phyloP scores from a whole-genome alignment of 2,329 filamentous ascomycete species.

The Paecilomyces variotii region DNA sequence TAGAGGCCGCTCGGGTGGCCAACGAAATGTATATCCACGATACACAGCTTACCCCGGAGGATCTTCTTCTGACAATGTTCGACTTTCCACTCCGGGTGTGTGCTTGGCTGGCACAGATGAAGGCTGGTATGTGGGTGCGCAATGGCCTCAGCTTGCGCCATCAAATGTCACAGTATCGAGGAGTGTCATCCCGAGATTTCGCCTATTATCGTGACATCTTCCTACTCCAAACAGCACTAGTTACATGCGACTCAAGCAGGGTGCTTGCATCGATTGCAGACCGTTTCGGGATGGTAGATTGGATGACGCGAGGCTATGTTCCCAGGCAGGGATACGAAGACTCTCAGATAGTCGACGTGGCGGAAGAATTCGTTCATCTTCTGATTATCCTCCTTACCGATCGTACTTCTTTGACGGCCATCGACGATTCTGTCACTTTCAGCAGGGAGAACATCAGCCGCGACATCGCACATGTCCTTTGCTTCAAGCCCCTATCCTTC shows the following conservation, averaged over 20 bases:
- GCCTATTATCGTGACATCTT: constrained; percentile 94
- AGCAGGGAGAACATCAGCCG: constrained; percentile 67
- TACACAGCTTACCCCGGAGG: constrained; percentile 53
- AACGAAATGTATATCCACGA: constrained; percentile 51
- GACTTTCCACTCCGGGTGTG: constrained; percentile 91
- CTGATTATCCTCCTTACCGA: constrained; percentile 87
- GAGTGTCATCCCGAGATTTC: constrained; percentile 80
- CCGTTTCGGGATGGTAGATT: constrained; percentile 78
- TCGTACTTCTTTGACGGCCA: constrained; percentile 58
- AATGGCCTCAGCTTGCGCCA: constrained; percentile 94
- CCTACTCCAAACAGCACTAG: constrained; percentile 81
- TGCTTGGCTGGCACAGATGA: constrained; percentile 96
- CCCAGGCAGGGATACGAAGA: constrained; percentile 73
- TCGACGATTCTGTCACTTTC: constrained; percentile 37
- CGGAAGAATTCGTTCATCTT: constrained; percentile 92
- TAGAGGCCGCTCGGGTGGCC: constrained; percentile 56
- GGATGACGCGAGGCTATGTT: constrained; percentile 78
- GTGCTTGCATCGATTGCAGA: constrained; percentile 87
- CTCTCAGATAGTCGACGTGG: constrained; percentile 77
- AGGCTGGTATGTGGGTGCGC: constrained; percentile 95
- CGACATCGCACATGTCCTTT: constrained; percentile 87
- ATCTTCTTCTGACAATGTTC: constrained; percentile 78
- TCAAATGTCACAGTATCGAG: constrained; percentile 88
- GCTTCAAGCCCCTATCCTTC: constrained; percentile 92
- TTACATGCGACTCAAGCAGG: constrained; percentile 72